A percentile compares a stretch with the other conserved stretches of the same genome.
Evolutionary conservation across 352 stramenopile genomes (phyloP).

Genomic region (Lagenidium giganteum): DNA sequence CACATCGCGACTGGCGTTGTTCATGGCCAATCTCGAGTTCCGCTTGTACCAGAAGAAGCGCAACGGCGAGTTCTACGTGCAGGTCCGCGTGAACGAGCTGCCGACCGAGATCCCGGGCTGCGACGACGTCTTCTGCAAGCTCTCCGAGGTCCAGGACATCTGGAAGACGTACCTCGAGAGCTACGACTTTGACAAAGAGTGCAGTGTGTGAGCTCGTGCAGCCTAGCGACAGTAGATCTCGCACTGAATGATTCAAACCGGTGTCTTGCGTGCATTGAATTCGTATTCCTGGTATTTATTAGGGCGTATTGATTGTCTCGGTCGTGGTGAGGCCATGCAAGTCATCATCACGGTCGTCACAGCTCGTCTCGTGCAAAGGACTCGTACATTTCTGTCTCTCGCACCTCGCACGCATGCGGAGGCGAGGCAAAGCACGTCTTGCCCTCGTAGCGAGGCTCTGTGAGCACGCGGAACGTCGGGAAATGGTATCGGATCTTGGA

Average conservation of each 20-base stretch:
- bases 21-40: slow-evolving; percentile 20
- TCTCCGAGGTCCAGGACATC: slow-evolving; percentile 15
- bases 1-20: slow-evolving; percentile 7
- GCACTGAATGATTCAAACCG: too few species aligned
- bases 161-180: slow-evolving; percentile 15
- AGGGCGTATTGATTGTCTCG: too few species aligned
- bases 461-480: slow-evolving; percentile 19
- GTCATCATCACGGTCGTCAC: too few species aligned
- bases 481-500: slow-evolving; percentile 29
- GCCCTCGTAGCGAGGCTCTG: slow-evolving; percentile 10
- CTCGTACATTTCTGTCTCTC: too few species aligned
- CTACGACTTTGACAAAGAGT: slow-evolving; percentile 17
- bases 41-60: slow-evolving; percentile 12
- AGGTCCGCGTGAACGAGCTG: slow-evolving; percentile 24
- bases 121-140: slow-evolving; percentile 13
- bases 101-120: slow-evolving; percentile 14
- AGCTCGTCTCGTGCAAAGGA: too few species aligned
- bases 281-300: too few species aligned
- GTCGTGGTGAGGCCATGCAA: too few species aligned
- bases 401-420: slow-evolving; percentile 5
- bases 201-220: slow-evolving; percentile 10
- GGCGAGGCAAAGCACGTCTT: slow-evolving; percentile 14
- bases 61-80: slow-evolving; percentile 10
- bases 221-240: too few species aligned
- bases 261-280: too few species aligned